A percentile compares a stretch with the other conserved stretches of the same genome.
phyloP scores from a whole-genome alignment of 2,329 filamentous ascomycete genomes.

The Ophiostoma ips region DNA sequence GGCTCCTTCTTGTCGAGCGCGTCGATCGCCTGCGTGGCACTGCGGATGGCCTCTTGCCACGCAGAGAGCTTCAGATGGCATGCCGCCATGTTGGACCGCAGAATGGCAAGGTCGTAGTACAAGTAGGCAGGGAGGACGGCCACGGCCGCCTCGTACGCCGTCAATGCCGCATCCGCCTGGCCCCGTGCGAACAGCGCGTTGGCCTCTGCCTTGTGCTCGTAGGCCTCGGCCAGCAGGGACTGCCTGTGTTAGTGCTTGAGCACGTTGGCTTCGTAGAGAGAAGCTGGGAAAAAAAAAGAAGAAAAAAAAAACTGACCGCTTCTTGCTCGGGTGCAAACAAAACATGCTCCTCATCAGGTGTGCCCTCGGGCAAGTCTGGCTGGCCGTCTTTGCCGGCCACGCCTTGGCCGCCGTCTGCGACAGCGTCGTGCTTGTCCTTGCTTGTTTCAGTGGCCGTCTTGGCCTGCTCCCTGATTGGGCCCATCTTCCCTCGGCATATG shows the following conservation, averaged over 20 bases:
- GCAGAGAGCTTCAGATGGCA: slow-evolving; percentile 74
- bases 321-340: slow-evolving; percentile 42
- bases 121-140: slow-evolving; percentile 69
- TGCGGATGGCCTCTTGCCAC: slow-evolving; percentile 70
- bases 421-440: neutral
- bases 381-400: neutral
- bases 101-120: slow-evolving; percentile 74
- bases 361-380: slow-evolving; percentile 15
- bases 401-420: neutral
- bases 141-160: slow-evolving; percentile 69
- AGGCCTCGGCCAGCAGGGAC: slow-evolving; percentile 53
- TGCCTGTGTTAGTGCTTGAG: slow-evolving; percentile 28
- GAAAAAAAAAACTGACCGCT: slow-evolving; percentile 15
- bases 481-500: neutral
- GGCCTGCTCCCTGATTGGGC: neutral
- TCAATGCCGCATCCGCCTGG: slow-evolving; percentile 64
- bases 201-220: slow-evolving; percentile 57
- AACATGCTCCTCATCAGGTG: slow-evolving; percentile 17
- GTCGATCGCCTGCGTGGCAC: slow-evolving; percentile 60
- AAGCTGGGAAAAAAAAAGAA: neutral
- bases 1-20: slow-evolving; percentile 54
- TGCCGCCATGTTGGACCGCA: slow-evolving; percentile 79
- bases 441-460: neutral
- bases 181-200: slow-evolving; percentile 65
- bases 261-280: too few species aligned